Percentiles rank a stretch among this genome's conserved stretches.
These are phyloP conservation scores for Fusarium beomiforme DNA, from an alignment of 2,329 filamentous ascomycete genomes.

Conservation along the genomic window DNA sequence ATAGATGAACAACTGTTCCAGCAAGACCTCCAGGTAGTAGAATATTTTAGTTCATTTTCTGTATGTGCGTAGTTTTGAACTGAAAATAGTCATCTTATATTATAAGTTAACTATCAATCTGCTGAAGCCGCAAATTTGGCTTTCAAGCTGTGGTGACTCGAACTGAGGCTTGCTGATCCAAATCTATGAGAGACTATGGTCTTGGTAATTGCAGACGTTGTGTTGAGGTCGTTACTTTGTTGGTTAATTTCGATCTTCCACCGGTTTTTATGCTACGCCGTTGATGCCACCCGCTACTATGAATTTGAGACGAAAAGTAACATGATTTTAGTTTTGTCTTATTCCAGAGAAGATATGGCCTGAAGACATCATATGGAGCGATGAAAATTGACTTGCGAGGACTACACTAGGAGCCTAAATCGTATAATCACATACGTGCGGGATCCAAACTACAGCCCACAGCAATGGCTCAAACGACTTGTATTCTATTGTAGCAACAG, in stretches of 20 bases:
- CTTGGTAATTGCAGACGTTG: no score
- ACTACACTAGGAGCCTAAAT: not conserved
- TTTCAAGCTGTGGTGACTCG: not conserved
- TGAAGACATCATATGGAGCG: not conserved
- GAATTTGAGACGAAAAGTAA: no score
- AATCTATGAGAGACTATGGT: no score
- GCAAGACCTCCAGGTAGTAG: fast-evolving
- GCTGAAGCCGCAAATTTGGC: fast-evolving
- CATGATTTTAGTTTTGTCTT: fast-evolving
- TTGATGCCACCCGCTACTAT: no score
- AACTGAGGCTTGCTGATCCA: fast-evolving
- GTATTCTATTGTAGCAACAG: no score
- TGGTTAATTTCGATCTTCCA: fast-evolving
- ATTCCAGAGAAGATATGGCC: fast-evolving
- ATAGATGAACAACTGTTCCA: fast-evolving
- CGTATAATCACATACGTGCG: not conserved
- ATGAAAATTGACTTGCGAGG: not conserved
- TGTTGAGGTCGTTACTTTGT: fast-evolving
- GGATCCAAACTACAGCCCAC: fast-evolving
- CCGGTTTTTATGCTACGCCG: fast-evolving
- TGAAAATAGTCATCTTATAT: not conserved
- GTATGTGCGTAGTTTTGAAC: fast-evolving
- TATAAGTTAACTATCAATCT: not conserved
- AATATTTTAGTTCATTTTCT: not conserved
- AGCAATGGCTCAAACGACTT: no score